Evolutionary conservation across 2,329 filamentous ascomycete species (phyloP).

Genomic region (Pseudogymnoascus sp.): DNA sequence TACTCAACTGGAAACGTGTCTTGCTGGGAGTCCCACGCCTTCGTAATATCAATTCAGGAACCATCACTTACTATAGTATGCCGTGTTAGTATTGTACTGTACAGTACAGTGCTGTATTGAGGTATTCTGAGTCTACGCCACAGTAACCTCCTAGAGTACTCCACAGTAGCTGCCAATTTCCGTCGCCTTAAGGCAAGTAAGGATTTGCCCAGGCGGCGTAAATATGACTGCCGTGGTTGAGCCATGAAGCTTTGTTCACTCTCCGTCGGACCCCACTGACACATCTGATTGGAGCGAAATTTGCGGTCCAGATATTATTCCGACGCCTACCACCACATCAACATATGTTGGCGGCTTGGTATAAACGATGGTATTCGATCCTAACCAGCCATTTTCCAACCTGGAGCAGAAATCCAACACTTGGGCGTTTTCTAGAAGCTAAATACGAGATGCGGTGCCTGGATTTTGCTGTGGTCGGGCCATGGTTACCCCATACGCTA

Average conservation of each 20-base stretch:
- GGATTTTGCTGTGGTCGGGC: neutral
- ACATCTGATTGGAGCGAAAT: slow-evolving; percentile 5
- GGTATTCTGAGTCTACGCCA: neutral
- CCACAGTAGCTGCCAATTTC: neutral
- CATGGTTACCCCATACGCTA: neutral
- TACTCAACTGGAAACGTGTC: neutral
- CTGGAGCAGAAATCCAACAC: neutral
- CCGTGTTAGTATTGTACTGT: neutral
- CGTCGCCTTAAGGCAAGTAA: neutral
- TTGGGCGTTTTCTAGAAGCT: neutral
- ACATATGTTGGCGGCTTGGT: neutral
- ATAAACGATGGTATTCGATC: neutral
- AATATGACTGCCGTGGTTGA: neutral
- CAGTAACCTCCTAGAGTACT: neutral
- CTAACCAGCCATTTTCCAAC: slow-evolving; percentile 2
- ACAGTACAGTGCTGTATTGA: neutral
- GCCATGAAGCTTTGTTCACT: neutral
- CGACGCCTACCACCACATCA: neutral
- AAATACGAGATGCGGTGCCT: neutral
- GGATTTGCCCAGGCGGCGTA: neutral
- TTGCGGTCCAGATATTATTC: neutral
- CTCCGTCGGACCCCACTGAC: neutral
- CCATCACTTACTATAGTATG: neutral
- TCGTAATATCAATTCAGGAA: neutral
- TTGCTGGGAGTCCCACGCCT: neutral